Base-by-base conservation (phyloP, 495 filamentous ascomycete genomes). In the Penicillium samsonianum region DNA sequence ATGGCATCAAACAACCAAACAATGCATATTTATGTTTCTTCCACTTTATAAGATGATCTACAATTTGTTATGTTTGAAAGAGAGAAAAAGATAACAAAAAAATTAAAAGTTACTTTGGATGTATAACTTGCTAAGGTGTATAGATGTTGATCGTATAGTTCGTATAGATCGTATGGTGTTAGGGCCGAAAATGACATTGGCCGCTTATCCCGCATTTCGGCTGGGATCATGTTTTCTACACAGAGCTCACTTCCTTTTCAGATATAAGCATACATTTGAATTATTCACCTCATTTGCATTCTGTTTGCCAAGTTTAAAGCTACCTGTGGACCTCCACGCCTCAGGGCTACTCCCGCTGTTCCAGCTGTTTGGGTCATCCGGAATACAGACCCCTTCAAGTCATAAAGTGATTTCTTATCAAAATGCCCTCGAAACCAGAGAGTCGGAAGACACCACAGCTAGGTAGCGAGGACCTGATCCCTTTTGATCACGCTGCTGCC, bases 401-500 rank as follows among this genome's bases (percentile, higher is more conserved):
- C 16, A n/a, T 17, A n/a, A n/a, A 46, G 31, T 35, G 35, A 14
- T 44, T n/a, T n/a, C n/a, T 47, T 19, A 58, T 53, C 63, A 70
- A 59, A 40, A 78, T 78, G 74, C 65, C 70, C 14, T 60, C 73
- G 14, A 73, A 55, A 60, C 60, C 73, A 16, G 73, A 75, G 16
- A 68, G 60, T 54, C 62, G 65, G 20, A 77, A 76, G 44, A 66
- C 65, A 22, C 72, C 67, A 25, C 70, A 71, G 53, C 61, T 79
- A 35, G 74, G 73, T 56, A 73, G 65, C 65, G 78, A 71, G 65
- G 88, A 71, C 76, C 91, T 80, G 43, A 77, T 87, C 44, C 82
- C 85, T 9, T 96, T 89, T 67, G 85, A 88, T 65, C 82, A 91
- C 73, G 90, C 86, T 48, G 92, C 92, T 49, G 94, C 94, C 53